Percentiles rank a stretch among this genome's conserved stretches.
phyloP scores from a whole-genome alignment of 2,329 filamentous ascomycete species.

The Colletotrichum tropicicola region DNA sequence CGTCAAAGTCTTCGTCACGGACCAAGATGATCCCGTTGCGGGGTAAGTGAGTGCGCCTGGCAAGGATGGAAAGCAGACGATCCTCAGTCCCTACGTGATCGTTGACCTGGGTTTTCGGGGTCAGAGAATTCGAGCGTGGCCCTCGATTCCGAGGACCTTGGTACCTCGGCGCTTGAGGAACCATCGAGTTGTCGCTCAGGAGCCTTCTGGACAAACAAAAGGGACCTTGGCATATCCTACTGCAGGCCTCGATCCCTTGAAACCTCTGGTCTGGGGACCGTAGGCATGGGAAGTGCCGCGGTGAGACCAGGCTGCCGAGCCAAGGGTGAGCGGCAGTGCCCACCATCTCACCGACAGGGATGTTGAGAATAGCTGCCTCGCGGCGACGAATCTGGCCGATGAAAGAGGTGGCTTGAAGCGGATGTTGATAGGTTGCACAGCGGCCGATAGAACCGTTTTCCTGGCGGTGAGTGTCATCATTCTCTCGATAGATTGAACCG shows the following conservation, averaged over 20 bases:
- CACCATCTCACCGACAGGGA: slow-evolving; percentile 26
- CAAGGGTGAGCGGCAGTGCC: slow-evolving; percentile 16
- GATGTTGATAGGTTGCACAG: slow-evolving; percentile 13
- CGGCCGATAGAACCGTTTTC: not conserved
- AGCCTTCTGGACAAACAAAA: too few relatives aligned
- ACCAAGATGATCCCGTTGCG: not conserved
- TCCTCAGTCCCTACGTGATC: too few relatives aligned
- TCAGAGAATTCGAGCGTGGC: too few relatives aligned
- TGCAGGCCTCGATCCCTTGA: too few relatives aligned
- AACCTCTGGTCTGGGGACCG: too few relatives aligned
- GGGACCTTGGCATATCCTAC: not conserved
- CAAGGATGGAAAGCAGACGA: not conserved
- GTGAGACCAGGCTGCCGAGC: slow-evolving; percentile 17
- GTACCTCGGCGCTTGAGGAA: too few relatives aligned
- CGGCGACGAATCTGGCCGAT: not conserved
- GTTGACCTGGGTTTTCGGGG: too few relatives aligned
- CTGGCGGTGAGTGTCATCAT: slow-evolving; percentile 9
- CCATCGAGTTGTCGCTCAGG: too few relatives aligned
- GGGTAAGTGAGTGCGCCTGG: not conserved
- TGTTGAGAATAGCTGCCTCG: slow-evolving; percentile 15
- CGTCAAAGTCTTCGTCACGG: not conserved
- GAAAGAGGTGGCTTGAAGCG: slow-evolving; percentile 16
- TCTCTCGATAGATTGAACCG: not conserved
- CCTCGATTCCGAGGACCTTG: too few relatives aligned
- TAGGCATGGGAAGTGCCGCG: not conserved